Evolutionary conservation across 2,329 filamentous ascomycete species (phyloP).

Genomic region (Colletotrichum eleusines): DNA sequence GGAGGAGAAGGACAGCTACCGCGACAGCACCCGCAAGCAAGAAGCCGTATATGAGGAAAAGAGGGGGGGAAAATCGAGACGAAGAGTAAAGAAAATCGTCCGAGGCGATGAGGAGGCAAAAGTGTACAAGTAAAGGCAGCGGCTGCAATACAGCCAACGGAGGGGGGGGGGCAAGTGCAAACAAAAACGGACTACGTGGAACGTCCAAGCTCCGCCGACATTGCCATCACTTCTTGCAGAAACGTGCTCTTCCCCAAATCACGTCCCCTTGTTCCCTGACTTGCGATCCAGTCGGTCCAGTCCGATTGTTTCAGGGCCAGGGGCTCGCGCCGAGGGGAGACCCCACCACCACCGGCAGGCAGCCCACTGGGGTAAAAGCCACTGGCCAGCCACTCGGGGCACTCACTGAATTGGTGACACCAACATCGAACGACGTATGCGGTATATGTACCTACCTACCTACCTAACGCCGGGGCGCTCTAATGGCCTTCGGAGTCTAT

Average conservation of each 20-base stretch:
- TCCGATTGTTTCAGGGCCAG: conserved; percentile 42
- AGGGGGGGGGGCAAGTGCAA: conserved; percentile 12
- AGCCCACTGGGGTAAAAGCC: background rate
- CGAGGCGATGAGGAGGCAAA: conserved; percentile 4
- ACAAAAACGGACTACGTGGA: conserved; percentile 19
- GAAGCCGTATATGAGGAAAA: background rate
- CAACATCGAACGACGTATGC: conserved; percentile 36
- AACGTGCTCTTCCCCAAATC: conserved; percentile 22
- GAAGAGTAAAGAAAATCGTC: conserved; percentile 15
- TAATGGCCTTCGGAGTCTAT: conserved; percentile 26
- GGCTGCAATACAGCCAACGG: conserved; percentile 14
- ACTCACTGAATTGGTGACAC: background rate
- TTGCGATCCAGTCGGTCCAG: conserved; percentile 30
- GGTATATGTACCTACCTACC: too few relatives aligned
- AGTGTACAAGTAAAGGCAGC: background rate
- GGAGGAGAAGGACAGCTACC: conserved; percentile 1
- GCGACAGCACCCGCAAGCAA: background rate
- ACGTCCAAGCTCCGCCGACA: conserved; percentile 35
- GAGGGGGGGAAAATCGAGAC: background rate
- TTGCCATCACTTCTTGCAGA: conserved; percentile 26
- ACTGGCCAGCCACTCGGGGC: background rate
- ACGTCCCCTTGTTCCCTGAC: conserved; percentile 25
- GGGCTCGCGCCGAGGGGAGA: conserved; percentile 12
- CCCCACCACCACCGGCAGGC: background rate
- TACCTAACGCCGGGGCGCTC: background rate